A percentile compares a stretch with the other conserved stretches of the same genome.
These are phyloP conservation scores for Aureobasidium musti DNA, from an alignment of 2,329 filamentous ascomycete genomes.

Conservation along the genomic window DNA sequence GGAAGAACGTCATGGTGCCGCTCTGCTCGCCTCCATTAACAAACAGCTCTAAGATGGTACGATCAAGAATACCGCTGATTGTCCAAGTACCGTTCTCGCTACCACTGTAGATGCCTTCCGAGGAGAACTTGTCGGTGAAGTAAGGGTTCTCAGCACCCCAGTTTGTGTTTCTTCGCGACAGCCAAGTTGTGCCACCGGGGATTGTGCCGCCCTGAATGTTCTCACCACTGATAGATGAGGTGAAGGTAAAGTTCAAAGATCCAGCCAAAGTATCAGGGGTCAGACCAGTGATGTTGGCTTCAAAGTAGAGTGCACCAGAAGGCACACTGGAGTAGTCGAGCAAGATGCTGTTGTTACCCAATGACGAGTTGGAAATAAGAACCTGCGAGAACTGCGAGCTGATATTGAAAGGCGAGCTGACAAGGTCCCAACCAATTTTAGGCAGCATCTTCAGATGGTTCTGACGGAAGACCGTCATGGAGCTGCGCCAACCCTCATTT, in stretches of 20 bases:
- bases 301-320: conserved; percentile 58
- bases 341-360: conserved; percentile 53
- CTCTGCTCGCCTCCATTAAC: conserved; percentile 54
- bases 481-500: conserved; percentile 55
- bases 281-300: conserved; percentile 55
- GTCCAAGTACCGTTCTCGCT: conserved; percentile 41
- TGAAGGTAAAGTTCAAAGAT: conserved; percentile 57
- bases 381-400: conserved; percentile 50
- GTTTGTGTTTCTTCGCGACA: conserved; percentile 52
- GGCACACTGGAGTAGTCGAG: conserved; percentile 55
- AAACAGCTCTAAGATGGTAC: conserved; percentile 59
- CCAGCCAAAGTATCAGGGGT: conserved; percentile 38
- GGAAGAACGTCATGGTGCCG: conserved; percentile 56
- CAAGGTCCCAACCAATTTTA: conserved; percentile 55
- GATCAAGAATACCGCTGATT: conserved; percentile 56
- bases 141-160: conserved; percentile 56
- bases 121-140: conserved; percentile 58
- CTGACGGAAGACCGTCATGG: conserved; percentile 56
- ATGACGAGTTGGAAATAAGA: conserved; percentile 48
- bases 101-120: conserved; percentile 37
- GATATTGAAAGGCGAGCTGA: conserved; percentile 55
- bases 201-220: conserved; percentile 54
- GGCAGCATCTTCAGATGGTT: conserved; percentile 57
- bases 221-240: conserved; percentile 54
- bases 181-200: conserved; percentile 54